Conservation (phyloP, 176 grass and related monocot genomes). For the Musa schizocarpa region DNA sequence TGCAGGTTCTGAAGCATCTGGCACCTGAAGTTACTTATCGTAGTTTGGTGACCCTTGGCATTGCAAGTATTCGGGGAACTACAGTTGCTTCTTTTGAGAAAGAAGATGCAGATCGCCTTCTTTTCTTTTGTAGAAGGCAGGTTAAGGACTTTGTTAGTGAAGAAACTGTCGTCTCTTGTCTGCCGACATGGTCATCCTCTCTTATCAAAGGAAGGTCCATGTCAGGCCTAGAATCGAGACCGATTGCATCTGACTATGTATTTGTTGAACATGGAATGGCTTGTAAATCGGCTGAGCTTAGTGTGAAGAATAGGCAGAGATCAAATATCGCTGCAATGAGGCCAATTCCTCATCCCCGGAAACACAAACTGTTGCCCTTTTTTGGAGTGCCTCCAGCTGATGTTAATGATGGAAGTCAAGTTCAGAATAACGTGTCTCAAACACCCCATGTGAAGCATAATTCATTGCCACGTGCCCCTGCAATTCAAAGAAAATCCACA, state of each 20-base stretch:
- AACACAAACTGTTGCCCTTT: slow-evolving; percentile 79
- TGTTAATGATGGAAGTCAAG: slow-evolving; percentile 36
- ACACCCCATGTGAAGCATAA: slow-evolving; percentile 52
- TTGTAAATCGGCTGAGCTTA: slow-evolving; percentile 13
- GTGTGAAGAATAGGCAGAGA: slow-evolving; percentile 26
- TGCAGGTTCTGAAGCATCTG: slow-evolving; percentile 81
- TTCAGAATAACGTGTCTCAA: slow-evolving; percentile 27
- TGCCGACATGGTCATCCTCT: slow-evolving; percentile 55
- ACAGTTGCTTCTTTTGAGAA: slow-evolving; percentile 86
- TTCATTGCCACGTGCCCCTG: slow-evolving; percentile 31
- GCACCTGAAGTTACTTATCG: slow-evolving; percentile 68
- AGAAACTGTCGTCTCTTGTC: slow-evolving; percentile 34
- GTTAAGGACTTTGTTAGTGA: slow-evolving; percentile 30
- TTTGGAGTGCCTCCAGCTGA: slow-evolving; percentile 34
- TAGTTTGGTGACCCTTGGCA: slow-evolving; percentile 86
- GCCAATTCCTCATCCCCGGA: slow-evolving; percentile 69
- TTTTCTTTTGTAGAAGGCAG: slow-evolving; percentile 75
- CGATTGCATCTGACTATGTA: slow-evolving; percentile 19
- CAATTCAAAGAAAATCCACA: slow-evolving; percentile 63
- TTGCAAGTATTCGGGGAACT: slow-evolving; percentile 73
- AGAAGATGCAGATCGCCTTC: slow-evolving; percentile 77
- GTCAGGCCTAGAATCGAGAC: slow-evolving; percentile 36
- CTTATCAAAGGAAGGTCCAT: slow-evolving; percentile 51
- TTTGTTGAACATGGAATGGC: slow-evolving; percentile 32
- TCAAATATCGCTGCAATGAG: slow-evolving; percentile 63